Evolutionary conservation across 192 early-diverging fungal genomes (phyloP), one percentile per base, ranked within the genome.

Genomic region (Coemansia aciculifera): DNA sequence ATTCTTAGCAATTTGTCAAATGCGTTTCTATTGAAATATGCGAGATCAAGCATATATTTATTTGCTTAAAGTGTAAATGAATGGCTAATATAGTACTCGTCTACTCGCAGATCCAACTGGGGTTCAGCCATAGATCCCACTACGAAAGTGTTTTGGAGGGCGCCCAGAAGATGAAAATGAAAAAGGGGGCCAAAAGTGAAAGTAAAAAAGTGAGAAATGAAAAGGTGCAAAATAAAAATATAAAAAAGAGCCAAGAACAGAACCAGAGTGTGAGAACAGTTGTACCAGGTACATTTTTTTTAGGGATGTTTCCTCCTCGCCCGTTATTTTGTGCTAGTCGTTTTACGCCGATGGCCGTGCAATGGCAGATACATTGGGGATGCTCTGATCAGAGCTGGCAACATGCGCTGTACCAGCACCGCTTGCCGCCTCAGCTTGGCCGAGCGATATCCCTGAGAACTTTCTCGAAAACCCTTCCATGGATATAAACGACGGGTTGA

Each of bases 391-490:
- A 43, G 65, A 15, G 43, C 29, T 32, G 48, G 56, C 37, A 36
- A 6, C 49, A 43, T n/a, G 15, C 34, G 57, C 24, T 15, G 63
- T n/a, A 13, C 40, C 57, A 48, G 29, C 38, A 52, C 56, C 56
- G 60, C 34, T 9, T 39, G 46, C 29, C 12, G 29, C 54, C 12
- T 73, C 77, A 0, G 69, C n/a, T 29, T 59, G 70, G 40, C 46
- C 56, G 10, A 75, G 49, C 15, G 79, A 74, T 8, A 82, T 66
- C 11, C 72, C 71, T 19, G 79, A 69, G 27, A 82, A 52, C 66
- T 67, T 71, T 46, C 68, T 72, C 32, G 75, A 64, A 23, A 83
- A 77, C 9, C 75, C 73, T 19, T 83, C 71, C 62, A 77, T 77
- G 1, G 72, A 70, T 24, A 77, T 76, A 43, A 81, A 76, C 64